Percentiles rank a stretch among this genome's conserved stretches.
These are phyloP conservation scores for Claviceps digitariae DNA, from an alignment of 2,329 filamentous ascomycete species.

Conservation along the genomic window DNA sequence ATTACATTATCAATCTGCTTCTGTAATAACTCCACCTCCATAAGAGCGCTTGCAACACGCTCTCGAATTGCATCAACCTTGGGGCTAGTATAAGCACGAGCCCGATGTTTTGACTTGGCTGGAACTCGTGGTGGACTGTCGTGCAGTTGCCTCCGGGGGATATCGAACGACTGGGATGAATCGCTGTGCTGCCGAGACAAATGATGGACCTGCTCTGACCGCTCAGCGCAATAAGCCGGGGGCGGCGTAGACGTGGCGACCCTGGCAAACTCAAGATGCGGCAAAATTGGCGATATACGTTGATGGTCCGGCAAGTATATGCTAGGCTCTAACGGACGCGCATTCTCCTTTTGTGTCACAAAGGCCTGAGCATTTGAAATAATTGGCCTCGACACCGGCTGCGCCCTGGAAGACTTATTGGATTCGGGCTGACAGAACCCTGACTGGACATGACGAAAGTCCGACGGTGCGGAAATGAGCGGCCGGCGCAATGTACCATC, in stretches of 20 bases:
- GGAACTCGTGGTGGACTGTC: conserved; percentile 23
- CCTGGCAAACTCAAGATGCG: conserved; percentile 31
- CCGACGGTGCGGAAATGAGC: conserved; percentile 43
- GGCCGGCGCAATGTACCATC: conserved; percentile 35
- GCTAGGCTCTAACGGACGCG: conserved; percentile 43
- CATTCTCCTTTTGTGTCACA: conserved; percentile 23
- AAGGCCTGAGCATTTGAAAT: not conserved
- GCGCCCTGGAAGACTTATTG: conserved; percentile 3
- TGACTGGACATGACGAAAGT: conserved; percentile 46
- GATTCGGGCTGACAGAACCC: conserved; percentile 26
- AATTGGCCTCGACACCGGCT: not conserved
- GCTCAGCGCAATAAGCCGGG: conserved; percentile 19
- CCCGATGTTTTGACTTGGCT: conserved; percentile 24
- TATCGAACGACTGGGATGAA: conserved; percentile 42
- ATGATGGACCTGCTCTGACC: conserved; percentile 18
- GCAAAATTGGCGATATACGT: conserved; percentile 41
- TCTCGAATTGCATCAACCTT: conserved; percentile 39
- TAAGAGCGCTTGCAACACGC: conserved; percentile 41
- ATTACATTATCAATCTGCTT: conserved; percentile 46
- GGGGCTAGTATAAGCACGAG: conserved; percentile 31
- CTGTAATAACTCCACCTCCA: conserved; percentile 45
- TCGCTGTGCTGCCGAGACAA: conserved; percentile 29
- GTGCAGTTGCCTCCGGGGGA: conserved; percentile 31
- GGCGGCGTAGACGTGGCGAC: conserved; percentile 26
- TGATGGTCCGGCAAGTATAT: conserved; percentile 29